Evolutionary conservation across 2,329 filamentous ascomycete genomes (phyloP).

Genomic region (Neopestalotiopsis clavispora): DNA sequence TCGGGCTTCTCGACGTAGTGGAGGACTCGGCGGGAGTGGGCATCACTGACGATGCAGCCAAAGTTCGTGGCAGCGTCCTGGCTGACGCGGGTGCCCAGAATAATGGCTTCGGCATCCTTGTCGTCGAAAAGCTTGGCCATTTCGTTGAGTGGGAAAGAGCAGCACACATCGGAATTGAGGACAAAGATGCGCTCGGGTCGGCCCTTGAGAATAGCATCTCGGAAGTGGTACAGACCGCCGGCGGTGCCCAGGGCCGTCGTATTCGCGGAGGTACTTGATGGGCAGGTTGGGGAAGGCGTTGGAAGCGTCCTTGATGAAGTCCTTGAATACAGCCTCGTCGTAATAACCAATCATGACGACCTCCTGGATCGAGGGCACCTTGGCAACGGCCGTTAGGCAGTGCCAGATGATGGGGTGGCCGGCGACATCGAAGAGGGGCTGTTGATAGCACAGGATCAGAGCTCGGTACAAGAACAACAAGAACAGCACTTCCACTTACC

Average conservation of each 20-base stretch:
- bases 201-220: slow-evolving; percentile 96
- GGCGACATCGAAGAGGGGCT: slow-evolving; percentile 98
- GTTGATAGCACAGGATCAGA: slow-evolving; percentile 17
- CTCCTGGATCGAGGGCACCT: slow-evolving; percentile 89
- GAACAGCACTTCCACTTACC: slow-evolving; percentile 52
- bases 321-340: slow-evolving; percentile 93
- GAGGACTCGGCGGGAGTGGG: slow-evolving; percentile 91
- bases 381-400: slow-evolving; percentile 89
- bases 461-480: neutral
- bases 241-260: slow-evolving; percentile 95
- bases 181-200: slow-evolving; percentile 95
- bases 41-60: slow-evolving; percentile 94
- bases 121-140: slow-evolving; percentile 96
- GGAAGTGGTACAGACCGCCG: slow-evolving; percentile 97
- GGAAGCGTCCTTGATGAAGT: slow-evolving; percentile 93
- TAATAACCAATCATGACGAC: slow-evolving; percentile 99
- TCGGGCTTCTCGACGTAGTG: slow-evolving; percentile 99
- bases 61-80: slow-evolving; percentile 95
- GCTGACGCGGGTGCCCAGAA: slow-evolving; percentile 88
- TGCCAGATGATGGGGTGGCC: slow-evolving; percentile 99
- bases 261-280: slow-evolving; percentile 96
- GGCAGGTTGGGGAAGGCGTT: slow-evolving; percentile 85
- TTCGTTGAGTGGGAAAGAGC: slow-evolving; percentile 92
- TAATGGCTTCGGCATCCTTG: slow-evolving; percentile 95
- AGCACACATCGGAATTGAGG: slow-evolving; percentile 97